phyloP scores from a whole-genome alignment of 495 filamentous ascomycete species.

The Xylaria flabelliformis region DNA sequence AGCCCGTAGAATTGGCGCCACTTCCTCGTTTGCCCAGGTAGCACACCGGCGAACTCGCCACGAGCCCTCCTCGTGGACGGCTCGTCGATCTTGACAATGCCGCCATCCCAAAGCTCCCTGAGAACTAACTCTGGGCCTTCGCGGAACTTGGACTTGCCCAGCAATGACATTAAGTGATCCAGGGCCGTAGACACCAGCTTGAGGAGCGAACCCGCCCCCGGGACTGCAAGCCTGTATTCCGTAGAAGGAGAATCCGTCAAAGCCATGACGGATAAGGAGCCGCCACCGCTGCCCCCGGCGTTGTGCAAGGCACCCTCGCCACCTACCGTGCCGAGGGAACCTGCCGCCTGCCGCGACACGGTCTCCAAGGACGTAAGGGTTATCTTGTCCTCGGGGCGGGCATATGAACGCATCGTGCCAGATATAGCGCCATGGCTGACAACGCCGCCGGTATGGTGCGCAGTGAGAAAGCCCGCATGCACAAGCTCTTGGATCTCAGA shows the following conservation, averaged over 20 bases:
- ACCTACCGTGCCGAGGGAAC: conserved; percentile 67
- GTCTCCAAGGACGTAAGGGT: conserved; percentile 59
- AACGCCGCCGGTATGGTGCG: conserved; percentile 51
- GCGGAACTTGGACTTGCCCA: conserved; percentile 66
- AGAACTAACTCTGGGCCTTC: conserved; percentile 72
- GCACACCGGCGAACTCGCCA: conserved; percentile 72
- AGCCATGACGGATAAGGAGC: conserved; percentile 24
- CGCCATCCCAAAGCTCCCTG: conserved; percentile 82
- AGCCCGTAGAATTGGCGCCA: conserved; percentile 84
- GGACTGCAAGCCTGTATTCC: conserved; percentile 69
- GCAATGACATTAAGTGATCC: conserved; percentile 67
- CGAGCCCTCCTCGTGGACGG: conserved; percentile 65
- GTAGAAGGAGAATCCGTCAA: conserved; percentile 25
- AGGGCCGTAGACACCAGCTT: conserved; percentile 72
- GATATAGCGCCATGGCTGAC: conserved; percentile 55
- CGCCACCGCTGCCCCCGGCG: conserved; percentile 52
- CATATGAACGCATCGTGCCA: conserved; percentile 39
- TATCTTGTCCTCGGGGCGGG: conserved; percentile 60
- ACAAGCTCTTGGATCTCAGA: conserved; percentile 66
- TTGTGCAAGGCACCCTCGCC: conserved; percentile 61
- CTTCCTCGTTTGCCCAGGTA: conserved; percentile 78
- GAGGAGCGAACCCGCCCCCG: conserved; percentile 75
- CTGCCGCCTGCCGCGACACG: conserved; percentile 65
- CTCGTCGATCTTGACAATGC: conserved; percentile 61
- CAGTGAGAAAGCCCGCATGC: conserved; percentile 74